Evolutionary conservation across 2,329 filamentous ascomycete genomes (phyloP).

Genomic region (Ceratocystis diversiconidia): DNA sequence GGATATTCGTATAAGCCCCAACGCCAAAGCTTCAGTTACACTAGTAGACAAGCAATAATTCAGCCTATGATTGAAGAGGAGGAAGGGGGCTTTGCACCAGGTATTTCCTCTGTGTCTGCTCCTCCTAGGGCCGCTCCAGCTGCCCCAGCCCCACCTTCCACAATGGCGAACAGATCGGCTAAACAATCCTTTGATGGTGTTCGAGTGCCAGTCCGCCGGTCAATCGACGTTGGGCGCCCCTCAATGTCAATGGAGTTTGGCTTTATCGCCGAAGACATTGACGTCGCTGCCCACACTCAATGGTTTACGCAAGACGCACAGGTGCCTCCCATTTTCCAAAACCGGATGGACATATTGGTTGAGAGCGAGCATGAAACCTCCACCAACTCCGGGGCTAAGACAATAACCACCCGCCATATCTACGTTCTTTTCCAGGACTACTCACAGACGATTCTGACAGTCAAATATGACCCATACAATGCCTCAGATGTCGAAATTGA

Average conservation of each 20-base stretch:
- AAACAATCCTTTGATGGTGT: slow-evolving; percentile 53
- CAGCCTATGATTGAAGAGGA: slow-evolving; percentile 34
- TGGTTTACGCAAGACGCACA: slow-evolving; percentile 82
- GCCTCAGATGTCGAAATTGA: slow-evolving; percentile 59
- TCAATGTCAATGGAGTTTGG: slow-evolving; percentile 57
- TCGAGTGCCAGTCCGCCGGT: slow-evolving; percentile 37
- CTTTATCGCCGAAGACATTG: slow-evolving; percentile 77
- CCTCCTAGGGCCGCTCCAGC: slow-evolving; percentile 21
- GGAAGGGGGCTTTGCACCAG: slow-evolving; percentile 31
- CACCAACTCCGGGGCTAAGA: slow-evolving; percentile 54
- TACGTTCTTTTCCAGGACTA: slow-evolving; percentile 92
- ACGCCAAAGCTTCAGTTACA: slow-evolving; percentile 17
- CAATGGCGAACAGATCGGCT: slow-evolving; percentile 23
- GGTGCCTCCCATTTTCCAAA: slow-evolving; percentile 68
- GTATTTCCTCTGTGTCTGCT: neutral
- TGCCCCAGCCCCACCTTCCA: slow-evolving; percentile 21
- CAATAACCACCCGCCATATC: slow-evolving; percentile 61
- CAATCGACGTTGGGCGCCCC: slow-evolving; percentile 61
- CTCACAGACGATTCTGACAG: slow-evolving; percentile 80
- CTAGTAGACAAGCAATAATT: slow-evolving; percentile 21
- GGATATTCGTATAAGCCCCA: slow-evolving; percentile 45
- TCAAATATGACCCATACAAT: slow-evolving; percentile 62
- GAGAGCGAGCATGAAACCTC: slow-evolving; percentile 68
- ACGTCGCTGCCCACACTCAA: slow-evolving; percentile 55
- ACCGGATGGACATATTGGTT: slow-evolving; percentile 66